Base-by-base conservation (phyloP, 2,329 filamentous ascomycete species). In the Epichloe glyceriae region DNA sequence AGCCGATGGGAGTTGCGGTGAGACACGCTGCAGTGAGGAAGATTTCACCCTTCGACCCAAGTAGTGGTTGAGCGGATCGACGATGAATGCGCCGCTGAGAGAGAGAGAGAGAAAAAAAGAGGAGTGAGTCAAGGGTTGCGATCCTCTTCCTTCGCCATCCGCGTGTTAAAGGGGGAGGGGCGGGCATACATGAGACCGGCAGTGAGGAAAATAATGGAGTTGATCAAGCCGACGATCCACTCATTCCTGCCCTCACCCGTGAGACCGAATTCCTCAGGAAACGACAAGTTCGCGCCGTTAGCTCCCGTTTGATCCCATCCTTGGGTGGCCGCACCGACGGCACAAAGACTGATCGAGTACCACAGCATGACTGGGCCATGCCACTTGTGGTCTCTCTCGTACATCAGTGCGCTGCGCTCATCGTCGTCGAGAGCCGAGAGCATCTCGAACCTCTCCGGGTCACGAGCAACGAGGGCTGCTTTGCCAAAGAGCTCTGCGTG, bases 41-140 rank as follows among this genome's bases (percentile, higher is more conserved):
- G 52, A 85, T 83, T 4, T 79, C 82, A 38, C 80, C 80, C 82
- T 72, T 52, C 82, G 78, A 14, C 82, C 82, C 50, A 85, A 76
- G 61, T 69, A 76, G 55, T 79, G 72, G 62, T 84, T 83, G 30
- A 77, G 58, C 4, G 79, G 79, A 53, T 64, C 62, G 38, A 60
- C 59, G 35, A 62, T 61, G 45, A 59, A 61, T 30, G 60, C 58
- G 45, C 60, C 58, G 42, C 59, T 62, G 35, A 10, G 11, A 39
- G 3, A 22, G 1, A 22, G 47, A 8, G 15, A 37, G 22, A 5
- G n/a, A 37, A 37, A 5, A 11, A 17, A 14, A 41, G 17, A n/a
- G 15, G 3, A 51, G 44, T 17, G 3, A 46, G 15, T 26, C 2
- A 33, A 39, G 35, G 26, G 26, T 30, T 30, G 26, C 8, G 26